phyloP scores from a whole-genome alignment of 202 grass and related monocot species.

The Panicum hallii region DNA sequence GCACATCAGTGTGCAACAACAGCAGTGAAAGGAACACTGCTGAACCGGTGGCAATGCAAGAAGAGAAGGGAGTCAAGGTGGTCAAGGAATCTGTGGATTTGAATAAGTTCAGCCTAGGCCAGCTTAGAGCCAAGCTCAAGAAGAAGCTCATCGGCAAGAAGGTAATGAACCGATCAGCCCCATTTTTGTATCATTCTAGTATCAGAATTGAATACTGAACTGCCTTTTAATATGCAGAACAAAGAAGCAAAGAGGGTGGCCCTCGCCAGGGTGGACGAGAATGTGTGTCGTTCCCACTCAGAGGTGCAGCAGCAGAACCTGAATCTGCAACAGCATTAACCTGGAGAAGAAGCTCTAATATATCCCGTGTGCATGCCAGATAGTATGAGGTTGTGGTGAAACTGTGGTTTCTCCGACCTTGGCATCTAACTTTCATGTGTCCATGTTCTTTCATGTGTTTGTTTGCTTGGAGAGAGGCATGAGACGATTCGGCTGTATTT shows the following conservation, averaged over 20 bases:
- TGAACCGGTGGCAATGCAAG: conserved; percentile 2
- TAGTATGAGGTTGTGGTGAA: conserved; percentile 52
- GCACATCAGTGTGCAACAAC: neutral
- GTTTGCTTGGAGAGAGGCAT: neutral
- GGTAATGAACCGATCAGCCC: conserved; percentile 40
- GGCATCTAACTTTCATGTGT: conserved; percentile 18
- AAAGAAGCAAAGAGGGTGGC: conserved; percentile 46
- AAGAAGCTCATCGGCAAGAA: conserved; percentile 42
- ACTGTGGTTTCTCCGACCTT: conserved; percentile 62
- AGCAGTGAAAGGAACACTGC: neutral
- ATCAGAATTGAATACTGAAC: neutral
- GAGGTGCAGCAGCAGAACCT: neutral
- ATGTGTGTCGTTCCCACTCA: conserved; percentile 37
- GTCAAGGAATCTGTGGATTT: conserved; percentile 24
- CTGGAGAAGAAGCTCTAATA: neutral
- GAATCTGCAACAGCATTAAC: conserved; percentile 24
- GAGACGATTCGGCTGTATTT: conserved; percentile 38
- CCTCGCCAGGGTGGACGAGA: conserved; percentile 49
- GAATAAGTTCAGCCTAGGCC: conserved; percentile 40
- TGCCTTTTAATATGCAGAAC: conserved; percentile 13
- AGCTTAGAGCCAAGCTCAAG: conserved; percentile 56
- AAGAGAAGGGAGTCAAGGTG: neutral
- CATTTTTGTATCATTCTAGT: neutral
- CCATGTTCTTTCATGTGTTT: neutral
- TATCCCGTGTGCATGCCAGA: neutral